Percentiles rank a stretch among this genome's conserved stretches.
Evolutionary conservation across 129 eudicot species (phyloP).

Genomic region (Helichrysum umbraculigerum): DNA sequence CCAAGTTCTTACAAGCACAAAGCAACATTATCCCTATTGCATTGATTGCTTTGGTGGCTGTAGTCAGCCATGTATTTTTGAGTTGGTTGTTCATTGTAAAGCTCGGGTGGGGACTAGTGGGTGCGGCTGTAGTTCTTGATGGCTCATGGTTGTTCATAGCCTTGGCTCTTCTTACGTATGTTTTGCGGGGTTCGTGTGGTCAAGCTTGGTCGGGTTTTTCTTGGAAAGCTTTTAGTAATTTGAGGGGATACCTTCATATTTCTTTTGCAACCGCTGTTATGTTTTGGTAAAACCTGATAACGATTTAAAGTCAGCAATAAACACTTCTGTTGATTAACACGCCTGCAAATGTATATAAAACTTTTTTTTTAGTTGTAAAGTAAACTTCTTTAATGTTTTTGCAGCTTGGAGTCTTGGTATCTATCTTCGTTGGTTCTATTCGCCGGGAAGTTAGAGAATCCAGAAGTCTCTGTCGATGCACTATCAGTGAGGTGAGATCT

Average conservation of each 20-base stretch:
- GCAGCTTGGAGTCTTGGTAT: no score
- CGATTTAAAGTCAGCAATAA: not conserved
- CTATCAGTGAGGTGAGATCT: no score
- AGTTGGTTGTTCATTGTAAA: constrained; percentile 66
- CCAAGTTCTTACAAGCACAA: constrained; percentile 73
- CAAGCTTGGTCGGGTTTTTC: constrained; percentile 74
- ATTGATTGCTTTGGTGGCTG: constrained; percentile 39
- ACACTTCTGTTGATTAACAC: not conserved
- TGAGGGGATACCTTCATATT: constrained; percentile 52
- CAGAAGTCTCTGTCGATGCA: no score
- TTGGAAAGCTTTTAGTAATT: constrained; percentile 51
- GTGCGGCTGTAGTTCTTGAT: constrained; percentile 57
- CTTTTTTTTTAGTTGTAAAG: no score
- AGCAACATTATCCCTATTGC: constrained; percentile 75
- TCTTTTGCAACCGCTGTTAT: constrained; percentile 69
- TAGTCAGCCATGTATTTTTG: constrained; percentile 40
- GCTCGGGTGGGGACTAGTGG: constrained; percentile 55
- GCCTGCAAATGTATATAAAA: not conserved
- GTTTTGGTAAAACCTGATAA: constrained; percentile 53
- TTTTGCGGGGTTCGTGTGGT: constrained; percentile 57
- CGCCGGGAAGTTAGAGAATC: no score
- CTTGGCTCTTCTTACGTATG: constrained; percentile 42
- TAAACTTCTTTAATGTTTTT: not conserved
- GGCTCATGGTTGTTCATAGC: constrained; percentile 73
- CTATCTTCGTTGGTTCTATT: no score